Conservation (phyloP, 768 basidiomycete genomes). For the Leucocoprinus birnbaumii region DNA sequence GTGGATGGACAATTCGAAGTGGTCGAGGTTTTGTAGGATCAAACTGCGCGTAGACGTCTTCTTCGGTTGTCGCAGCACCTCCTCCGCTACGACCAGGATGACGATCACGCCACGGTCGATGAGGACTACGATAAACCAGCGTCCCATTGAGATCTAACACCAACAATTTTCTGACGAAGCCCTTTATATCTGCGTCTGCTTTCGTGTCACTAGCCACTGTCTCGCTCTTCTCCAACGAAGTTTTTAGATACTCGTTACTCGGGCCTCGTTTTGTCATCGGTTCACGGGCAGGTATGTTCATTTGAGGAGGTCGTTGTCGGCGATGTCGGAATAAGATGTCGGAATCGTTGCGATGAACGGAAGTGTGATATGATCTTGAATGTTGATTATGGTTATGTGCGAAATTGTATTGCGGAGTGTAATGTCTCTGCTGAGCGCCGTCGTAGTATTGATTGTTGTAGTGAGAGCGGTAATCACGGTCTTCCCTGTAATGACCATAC, state of each 20-base stretch:
- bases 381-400: neutral
- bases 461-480: neutral
- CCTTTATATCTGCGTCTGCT: neutral
- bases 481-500: neutral
- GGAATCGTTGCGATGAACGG: too few relatives aligned
- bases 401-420: neutral
- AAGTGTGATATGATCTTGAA: neutral
- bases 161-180: slow-evolving; percentile 50
- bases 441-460: neutral
- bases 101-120: slow-evolving; percentile 17
- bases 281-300: neutral
- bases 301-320: neutral
- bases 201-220: neutral
- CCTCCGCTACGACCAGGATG: neutral
- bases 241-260: slow-evolving; percentile 1
- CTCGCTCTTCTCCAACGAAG: slow-evolving; percentile 2
- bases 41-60: slow-evolving; percentile 21
- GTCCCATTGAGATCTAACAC: slow-evolving; percentile 79
- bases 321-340: too few relatives aligned
- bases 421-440: neutral
- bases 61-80: neutral
- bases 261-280: neutral
- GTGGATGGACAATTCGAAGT: slow-evolving; percentile 43
- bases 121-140: slow-evolving; percentile 58
- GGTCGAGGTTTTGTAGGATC: slow-evolving; percentile 20